Evolutionary conservation across 257 asterid species (phyloP).

Genomic region (Linaria vulgaris): DNA sequence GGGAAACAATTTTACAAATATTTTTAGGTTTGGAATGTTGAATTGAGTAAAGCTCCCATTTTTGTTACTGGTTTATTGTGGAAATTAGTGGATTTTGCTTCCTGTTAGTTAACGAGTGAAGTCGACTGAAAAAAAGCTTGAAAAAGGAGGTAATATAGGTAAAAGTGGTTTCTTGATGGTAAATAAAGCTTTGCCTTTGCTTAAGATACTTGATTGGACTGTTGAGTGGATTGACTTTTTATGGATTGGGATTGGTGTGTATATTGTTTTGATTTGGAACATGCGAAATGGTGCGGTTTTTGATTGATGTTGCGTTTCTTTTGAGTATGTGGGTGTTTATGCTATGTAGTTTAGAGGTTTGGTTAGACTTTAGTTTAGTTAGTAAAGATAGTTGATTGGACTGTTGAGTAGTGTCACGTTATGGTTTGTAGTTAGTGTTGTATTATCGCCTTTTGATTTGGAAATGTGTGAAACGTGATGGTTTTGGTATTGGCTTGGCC

Average conservation of each 20-base stretch:
- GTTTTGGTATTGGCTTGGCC: neutral
- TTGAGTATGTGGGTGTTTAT: too few species aligned
- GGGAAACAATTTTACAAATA: neutral
- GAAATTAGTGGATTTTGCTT: neutral
- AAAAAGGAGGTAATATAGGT: neutral
- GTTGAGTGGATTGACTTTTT: too few species aligned
- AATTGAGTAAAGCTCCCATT: neutral
- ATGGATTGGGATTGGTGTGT: too few species aligned
- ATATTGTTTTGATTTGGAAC: too few species aligned
- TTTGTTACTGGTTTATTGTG: neutral
- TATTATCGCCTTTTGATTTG: slow-evolving; percentile 6
- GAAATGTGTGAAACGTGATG: slow-evolving; percentile 1
- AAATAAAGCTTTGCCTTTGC: neutral
- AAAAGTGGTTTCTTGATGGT: neutral
- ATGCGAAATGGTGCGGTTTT: too few species aligned
- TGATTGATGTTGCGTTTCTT: too few species aligned
- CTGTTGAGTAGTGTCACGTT: neutral
- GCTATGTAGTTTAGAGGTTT: too few species aligned
- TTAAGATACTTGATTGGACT: neutral
- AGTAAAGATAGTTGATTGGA: neutral
- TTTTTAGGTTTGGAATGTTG: neutral
- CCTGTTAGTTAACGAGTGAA: neutral
- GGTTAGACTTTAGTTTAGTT: too few species aligned
- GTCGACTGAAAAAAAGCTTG: neutral
- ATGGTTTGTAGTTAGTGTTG: neutral